Percentiles rank a stretch among this genome's conserved stretches.
These are phyloP conservation scores for Alnus glutinosa DNA, from an alignment of 306 rosid species.

Conservation along the genomic window DNA sequence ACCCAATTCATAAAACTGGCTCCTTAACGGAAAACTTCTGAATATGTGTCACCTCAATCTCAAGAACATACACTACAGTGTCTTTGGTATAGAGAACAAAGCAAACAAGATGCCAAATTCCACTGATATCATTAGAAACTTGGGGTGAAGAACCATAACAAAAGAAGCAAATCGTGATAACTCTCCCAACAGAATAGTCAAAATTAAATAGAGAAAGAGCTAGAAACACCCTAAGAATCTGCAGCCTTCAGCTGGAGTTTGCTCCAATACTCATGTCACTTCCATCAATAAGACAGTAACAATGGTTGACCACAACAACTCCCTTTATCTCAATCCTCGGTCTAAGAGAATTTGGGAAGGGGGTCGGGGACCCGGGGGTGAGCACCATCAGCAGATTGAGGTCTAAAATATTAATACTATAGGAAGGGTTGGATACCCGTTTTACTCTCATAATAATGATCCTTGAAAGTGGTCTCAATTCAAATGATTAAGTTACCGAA, in stretches of 20 bases:
- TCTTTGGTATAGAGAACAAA: background rate
- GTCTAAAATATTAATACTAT: background rate
- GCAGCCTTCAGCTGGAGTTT: background rate
- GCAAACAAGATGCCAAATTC: background rate
- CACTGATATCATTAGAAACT: background rate
- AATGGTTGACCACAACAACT: background rate
- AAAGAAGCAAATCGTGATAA: background rate
- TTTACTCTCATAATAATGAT: background rate
- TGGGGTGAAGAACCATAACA: background rate
- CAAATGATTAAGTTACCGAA: background rate
- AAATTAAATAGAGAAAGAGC: background rate
- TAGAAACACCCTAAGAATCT: background rate
- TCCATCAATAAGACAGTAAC: background rate
- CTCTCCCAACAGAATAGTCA: background rate
- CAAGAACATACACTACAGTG: background rate
- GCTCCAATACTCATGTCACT: background rate
- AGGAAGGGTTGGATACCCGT: background rate
- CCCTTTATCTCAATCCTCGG: background rate
- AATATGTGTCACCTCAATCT: constrained; percentile 2
- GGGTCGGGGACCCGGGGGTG: background rate
- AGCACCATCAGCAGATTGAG: background rate
- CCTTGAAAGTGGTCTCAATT: background rate
- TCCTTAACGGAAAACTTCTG: background rate
- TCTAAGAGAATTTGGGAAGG: background rate
- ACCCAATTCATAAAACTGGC: background rate